Percentiles rank a stretch among this genome's conserved stretches.
These are phyloP conservation scores for Myxozyma sirexii DNA, from an alignment of 805 yeast genomes.

Conservation along the genomic window DNA sequence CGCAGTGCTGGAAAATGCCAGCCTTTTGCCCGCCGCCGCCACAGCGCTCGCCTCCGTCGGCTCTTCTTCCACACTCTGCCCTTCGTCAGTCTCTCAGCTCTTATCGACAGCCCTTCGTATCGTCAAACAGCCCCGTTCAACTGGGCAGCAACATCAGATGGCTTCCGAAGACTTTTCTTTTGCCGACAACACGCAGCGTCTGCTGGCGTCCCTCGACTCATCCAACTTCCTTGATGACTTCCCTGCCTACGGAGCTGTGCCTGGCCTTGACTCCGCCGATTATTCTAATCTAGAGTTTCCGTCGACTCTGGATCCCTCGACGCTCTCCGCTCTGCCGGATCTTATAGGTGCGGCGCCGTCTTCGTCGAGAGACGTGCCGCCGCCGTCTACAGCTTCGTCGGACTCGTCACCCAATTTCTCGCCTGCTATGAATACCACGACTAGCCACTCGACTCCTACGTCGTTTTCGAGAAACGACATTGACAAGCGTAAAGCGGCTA, in stretches of 20 bases:
- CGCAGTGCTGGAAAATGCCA: neutral
- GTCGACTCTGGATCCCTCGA: neutral
- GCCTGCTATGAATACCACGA: neutral
- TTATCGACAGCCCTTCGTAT: neutral
- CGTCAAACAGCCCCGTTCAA: no score
- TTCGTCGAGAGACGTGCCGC: neutral
- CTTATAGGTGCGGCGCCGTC: neutral
- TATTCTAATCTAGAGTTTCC: neutral
- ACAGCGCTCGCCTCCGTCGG: neutral
- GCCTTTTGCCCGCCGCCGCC: no score
- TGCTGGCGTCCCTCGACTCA: conserved; percentile 30
- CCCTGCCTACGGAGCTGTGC: conserved; percentile 9
- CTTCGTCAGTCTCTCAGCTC: neutral
- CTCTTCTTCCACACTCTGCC: neutral
- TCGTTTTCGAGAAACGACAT: neutral
- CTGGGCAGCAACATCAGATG: neutral
- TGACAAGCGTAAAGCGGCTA: conserved; percentile 30
- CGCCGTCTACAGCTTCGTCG: neutral
- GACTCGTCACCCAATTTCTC: neutral
- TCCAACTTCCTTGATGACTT: conserved; percentile 31
- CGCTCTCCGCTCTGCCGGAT: conserved; percentile 6
- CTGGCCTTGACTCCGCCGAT: neutral
- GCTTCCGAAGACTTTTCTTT: conserved; percentile 9
- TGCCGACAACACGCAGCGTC: conserved; percentile 29
- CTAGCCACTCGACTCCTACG: no score